Base-by-base conservation (phyloP, 108 stramenopile genomes). In the Skeletonema grethae region DNA sequence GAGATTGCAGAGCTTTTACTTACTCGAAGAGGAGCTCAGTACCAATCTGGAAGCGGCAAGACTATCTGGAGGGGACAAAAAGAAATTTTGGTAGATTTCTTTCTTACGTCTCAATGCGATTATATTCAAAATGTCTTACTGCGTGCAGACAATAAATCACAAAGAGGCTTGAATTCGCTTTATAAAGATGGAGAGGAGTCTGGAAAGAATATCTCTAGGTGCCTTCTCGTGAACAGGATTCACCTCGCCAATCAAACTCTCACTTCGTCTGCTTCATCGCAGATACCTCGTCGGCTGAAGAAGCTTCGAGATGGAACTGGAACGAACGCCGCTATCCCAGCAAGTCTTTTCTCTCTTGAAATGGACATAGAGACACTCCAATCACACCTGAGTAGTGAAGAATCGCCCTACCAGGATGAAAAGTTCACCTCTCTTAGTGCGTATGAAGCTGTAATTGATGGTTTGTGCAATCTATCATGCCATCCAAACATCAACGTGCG, bases 121-220 rank as follows among this genome's bases (percentile, higher is more conserved):
- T 84, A 88, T 46, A 82, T 87, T 34, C 74, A 57, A 8, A 71
- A 86, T 46, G 65, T 78, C 38, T 58, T 90, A 22, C 84, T 85
- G 36, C 76, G 78, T 5, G 32, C 68, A 8, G 77, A 82, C 53
- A 72, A 80, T 28, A 48, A 80, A 36, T 82, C 73, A 24, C 76
- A 75, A 15, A 50, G 30, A 10, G 58, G 79, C 29, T 57, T 71
- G 2, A 57, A 68, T 57, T 81, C 86, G 3, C 63, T 75, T 22
- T 95, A 83, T 76, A 91, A 89, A 60, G 94, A 95, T 63, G 94
- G 94, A 7, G 94, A 95, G 79, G 88, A 95, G 79, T 83, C 85
- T 25, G 94, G 94, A 9, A 92, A 95, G 55, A 87, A 85, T 8
- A 45, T 91, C 1, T 85, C 91, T 12, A 82, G 91, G 7, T 83